Base-by-base conservation (phyloP, 805 yeast genomes). In the Ogataea philodendri region DNA sequence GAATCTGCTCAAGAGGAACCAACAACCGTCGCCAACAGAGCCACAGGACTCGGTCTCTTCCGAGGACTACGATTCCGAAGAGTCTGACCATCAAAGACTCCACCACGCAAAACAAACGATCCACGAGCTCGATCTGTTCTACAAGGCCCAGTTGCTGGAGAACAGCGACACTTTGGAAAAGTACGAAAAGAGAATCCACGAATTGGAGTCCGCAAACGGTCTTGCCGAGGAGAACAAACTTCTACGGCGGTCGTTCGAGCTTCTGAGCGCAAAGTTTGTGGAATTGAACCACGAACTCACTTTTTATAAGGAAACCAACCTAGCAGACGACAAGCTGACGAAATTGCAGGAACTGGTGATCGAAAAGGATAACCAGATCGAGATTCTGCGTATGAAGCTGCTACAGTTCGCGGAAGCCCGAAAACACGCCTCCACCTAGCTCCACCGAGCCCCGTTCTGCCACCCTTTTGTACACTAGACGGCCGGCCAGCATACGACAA, bases 341-440 rank as follows among this genome's bases (percentile, higher is more conserved):
- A 30, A 17, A 9, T 29, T 37, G 14, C 43, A 44, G 27, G 21
- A 36, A 19, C n/a, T 37, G 18, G 16, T 44, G 13, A 21, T 35
- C 20, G 41, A 35, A 11, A 42, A 42, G 20, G 42, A 40, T 15
- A 35, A 37, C 13, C 27, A 57, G 22, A n/a, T 27, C 3, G 31
- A 27, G 19, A 5, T 19, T 14, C 22, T 27, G 9, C 16, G 18
- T 10, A 15, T 14, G 8, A 15, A 26, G 11, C 13, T 26, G n/a
- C 30, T 26, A n/a, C 13, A 17, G 17, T 14, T 26, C 8, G 20
- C 16, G 11, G 19, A 26, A 5, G n/a, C n/a, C n/a, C n/a, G n/a
- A n/a, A n/a, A n/a, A n/a, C n/a, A n/a, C n/a, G n/a, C n/a, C n/a
- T n/a, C n/a, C n/a, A n/a, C n/a, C n/a, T n/a, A n/a, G n/a, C n/a